Conservation (phyloP, 805 yeast species). For the Hagleromyces aurorensis region DNA sequence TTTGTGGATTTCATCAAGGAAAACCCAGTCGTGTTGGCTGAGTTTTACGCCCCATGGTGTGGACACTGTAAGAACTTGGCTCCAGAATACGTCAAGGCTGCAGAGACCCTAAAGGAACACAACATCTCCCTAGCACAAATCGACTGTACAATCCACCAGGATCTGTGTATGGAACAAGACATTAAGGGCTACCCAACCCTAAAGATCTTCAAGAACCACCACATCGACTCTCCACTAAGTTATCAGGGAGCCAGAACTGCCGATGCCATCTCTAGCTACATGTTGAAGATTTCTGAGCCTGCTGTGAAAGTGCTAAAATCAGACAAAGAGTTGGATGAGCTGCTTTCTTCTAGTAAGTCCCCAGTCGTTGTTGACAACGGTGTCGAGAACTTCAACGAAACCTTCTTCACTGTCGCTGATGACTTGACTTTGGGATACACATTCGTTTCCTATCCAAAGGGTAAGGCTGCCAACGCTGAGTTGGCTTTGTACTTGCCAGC, state of each 20-base stretch:
- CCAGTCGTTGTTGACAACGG: slow-evolving; percentile 52
- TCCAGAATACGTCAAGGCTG: slow-evolving; percentile 74
- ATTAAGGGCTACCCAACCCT: slow-evolving; percentile 81
- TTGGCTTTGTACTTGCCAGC: slow-evolving; percentile 28
- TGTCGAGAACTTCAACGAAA: slow-evolving; percentile 38
- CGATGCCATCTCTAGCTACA: slow-evolving; percentile 64
- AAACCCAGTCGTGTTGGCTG: slow-evolving; percentile 76
- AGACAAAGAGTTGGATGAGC: slow-evolving; percentile 42
- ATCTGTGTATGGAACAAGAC: slow-evolving; percentile 57
- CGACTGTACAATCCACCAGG: slow-evolving; percentile 75
- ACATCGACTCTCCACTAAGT: slow-evolving; percentile 39
- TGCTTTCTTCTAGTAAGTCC: slow-evolving; percentile 35
- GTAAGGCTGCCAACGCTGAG: slow-evolving; percentile 29
- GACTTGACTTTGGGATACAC: slow-evolving; percentile 52
- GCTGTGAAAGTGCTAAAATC: slow-evolving; percentile 48
- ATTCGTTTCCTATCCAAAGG: slow-evolving; percentile 42
- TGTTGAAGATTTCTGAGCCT: slow-evolving; percentile 79
- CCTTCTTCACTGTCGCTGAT: slow-evolving; percentile 58
- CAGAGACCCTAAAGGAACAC: slow-evolving; percentile 55
- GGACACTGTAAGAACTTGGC: slow-evolving; percentile 89
- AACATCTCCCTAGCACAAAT: slow-evolving; percentile 71
- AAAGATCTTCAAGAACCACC: slow-evolving; percentile 58
- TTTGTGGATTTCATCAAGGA: slow-evolving; percentile 58
- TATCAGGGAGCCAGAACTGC: slow-evolving; percentile 84
- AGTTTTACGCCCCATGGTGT: slow-evolving; percentile 96